Evolutionary conservation across 106 monocot species (phyloP).

Genomic region (Dendrobium officinale): DNA sequence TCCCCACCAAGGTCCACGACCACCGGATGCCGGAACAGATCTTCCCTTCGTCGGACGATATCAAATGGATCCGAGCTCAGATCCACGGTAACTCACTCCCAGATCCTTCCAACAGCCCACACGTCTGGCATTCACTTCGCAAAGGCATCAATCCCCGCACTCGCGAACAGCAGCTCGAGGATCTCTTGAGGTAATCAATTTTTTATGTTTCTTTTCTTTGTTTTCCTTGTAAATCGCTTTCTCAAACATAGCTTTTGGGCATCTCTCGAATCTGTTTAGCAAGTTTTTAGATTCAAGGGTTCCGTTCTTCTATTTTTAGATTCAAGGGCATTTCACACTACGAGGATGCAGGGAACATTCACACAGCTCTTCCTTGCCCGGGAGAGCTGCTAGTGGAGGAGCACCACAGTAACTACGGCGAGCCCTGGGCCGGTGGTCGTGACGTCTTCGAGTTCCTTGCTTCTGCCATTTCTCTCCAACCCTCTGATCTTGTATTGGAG

Average conservation of each 20-base stretch:
- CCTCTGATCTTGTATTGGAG: conserved; percentile 76
- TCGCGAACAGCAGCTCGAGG: conserved; percentile 50
- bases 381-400: conserved; percentile 86
- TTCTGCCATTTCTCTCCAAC: conserved; percentile 30
- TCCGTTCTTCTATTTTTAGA: conserved; percentile 10
- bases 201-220: neutral
- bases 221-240: neutral
- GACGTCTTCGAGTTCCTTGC: conserved; percentile 96
- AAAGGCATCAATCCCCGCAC: conserved; percentile 74
- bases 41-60: conserved; percentile 28
- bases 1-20: neutral
- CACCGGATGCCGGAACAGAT: conserved; percentile 8
- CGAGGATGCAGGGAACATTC: conserved; percentile 30
- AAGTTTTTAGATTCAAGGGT: conserved; percentile 49
- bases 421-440: conserved; percentile 96
- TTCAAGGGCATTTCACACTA: conserved; percentile 92
- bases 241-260: neutral
- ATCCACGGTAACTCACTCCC: conserved; percentile 30
- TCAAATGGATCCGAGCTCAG: conserved; percentile 50
- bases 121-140: conserved; percentile 41
- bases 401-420: conserved; percentile 97
- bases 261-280: neutral
- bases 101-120: conserved; percentile 33
- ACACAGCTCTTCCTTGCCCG: conserved; percentile 72
- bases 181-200: conserved; percentile 23